Conservation (phyloP, 805 yeast species). For the Diddensiella santjacobensis region DNA sequence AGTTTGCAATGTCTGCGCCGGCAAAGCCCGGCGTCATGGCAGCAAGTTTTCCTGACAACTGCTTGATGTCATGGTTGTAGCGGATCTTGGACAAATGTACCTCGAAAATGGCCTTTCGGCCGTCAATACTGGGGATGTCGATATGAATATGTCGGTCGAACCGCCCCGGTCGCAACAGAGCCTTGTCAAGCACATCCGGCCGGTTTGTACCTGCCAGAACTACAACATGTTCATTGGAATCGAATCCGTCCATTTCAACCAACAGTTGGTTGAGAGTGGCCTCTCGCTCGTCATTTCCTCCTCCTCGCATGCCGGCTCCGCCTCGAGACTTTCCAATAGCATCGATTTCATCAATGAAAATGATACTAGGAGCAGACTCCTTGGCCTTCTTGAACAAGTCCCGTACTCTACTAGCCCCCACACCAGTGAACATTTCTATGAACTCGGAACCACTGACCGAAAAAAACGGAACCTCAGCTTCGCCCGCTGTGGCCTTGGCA, state of each 20-base stretch:
- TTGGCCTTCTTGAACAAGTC: conserved; percentile 88
- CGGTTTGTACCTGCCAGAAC: conserved; percentile 94
- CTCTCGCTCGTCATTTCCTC: conserved; percentile 88
- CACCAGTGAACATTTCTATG: conserved; percentile 97
- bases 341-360: conserved; percentile 92
- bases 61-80: conserved; percentile 34
- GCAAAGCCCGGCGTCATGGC: conserved; percentile 93
- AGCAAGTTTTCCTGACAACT: conserved; percentile 75
- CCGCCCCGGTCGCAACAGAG: conserved; percentile 90
- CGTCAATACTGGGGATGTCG: conserved; percentile 85
- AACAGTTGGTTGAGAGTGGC: conserved; percentile 86
- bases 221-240: conserved; percentile 82
- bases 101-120: conserved; percentile 78
- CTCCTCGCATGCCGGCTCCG: conserved; percentile 58
- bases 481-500: conserved; percentile 96
- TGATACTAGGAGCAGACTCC: conserved; percentile 84
- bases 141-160: conserved; percentile 86
- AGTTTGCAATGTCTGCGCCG: conserved; percentile 95
- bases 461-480: conserved; percentile 89
- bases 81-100: conserved; percentile 71
- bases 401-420: conserved; percentile 92
- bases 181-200: conserved; percentile 85
- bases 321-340: conserved; percentile 97
- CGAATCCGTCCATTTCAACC: conserved; percentile 96
- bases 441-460: conserved; percentile 93